A percentile compares a stretch with the other conserved stretches of the same genome.
These are phyloP conservation scores for Forsythia viridissima DNA, from an alignment of 257 asterid species.

Conservation along the genomic window DNA sequence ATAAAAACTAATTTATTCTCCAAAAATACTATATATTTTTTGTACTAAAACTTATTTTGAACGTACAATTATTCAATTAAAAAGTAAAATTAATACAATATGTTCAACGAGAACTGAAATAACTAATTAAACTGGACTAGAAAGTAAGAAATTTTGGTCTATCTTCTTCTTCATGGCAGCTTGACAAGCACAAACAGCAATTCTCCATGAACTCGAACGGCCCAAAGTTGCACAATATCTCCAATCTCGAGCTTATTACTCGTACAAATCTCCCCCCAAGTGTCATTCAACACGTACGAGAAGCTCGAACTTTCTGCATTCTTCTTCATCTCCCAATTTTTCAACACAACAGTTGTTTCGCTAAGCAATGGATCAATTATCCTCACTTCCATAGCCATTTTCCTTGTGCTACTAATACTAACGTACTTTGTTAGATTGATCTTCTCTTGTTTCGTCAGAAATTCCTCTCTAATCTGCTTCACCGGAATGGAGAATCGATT, in stretches of 20 bases:
- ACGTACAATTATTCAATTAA: no score
- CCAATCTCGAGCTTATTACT: not conserved
- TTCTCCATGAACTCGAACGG: not conserved
- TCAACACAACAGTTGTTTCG: not conserved
- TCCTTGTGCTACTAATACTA: no score
- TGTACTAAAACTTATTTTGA: no score
- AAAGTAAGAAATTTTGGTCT: no score
- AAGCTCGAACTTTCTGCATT: not conserved
- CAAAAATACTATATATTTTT: no score
- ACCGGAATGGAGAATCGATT: constrained; percentile 14
- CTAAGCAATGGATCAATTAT: constrained; percentile 18
- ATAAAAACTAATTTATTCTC: no score
- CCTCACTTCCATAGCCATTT: not conserved
- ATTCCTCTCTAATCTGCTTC: not conserved
- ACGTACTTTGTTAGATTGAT: not conserved
- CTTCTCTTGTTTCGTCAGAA: constrained; percentile 9
- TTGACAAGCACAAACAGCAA: not conserved
- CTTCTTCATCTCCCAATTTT: constrained; percentile 15
- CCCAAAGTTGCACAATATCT: not conserved
- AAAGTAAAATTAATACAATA: no score
- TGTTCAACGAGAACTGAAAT: no score
- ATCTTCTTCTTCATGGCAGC: not conserved
- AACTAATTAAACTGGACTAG: no score
- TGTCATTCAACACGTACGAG: constrained; percentile 17
- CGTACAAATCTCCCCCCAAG: not conserved